These are phyloP conservation scores for Podaxis sp. DNA, from an alignment of 768 basidiomycete genomes.

Conservation along the genomic window DNA sequence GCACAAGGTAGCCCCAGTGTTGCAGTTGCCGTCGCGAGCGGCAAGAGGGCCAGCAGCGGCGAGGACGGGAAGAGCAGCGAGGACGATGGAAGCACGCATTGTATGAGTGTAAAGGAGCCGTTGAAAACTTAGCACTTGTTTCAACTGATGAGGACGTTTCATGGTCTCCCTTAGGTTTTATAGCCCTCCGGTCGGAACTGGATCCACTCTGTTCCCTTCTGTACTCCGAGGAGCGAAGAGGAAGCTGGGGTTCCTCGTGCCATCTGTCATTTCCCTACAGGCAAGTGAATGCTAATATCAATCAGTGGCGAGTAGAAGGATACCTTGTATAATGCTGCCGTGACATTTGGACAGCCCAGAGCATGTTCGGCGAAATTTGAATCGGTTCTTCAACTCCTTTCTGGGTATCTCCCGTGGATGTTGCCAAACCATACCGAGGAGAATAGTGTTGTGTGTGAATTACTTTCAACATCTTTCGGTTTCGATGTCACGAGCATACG, in stretches of 20 bases:
- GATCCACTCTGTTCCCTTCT: too few species aligned
- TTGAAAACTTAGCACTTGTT: not conserved
- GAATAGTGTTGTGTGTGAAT: not conserved
- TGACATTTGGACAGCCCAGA: not conserved
- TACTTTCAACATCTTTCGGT: not conserved
- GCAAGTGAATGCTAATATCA: not conserved
- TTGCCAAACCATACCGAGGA: not conserved
- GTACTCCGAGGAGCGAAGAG: too few species aligned
- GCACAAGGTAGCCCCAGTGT: conserved; percentile 8
- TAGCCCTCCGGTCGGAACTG: too few species aligned
- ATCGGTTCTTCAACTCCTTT: not conserved
- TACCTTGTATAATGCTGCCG: not conserved
- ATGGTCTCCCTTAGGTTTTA: not conserved
- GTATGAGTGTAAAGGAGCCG: not conserved
- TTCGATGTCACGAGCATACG: not conserved
- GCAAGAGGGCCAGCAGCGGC: conserved; percentile 23
- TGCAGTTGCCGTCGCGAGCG: conserved; percentile 17
- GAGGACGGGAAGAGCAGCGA: conserved; percentile 12
- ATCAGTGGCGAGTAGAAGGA: not conserved
- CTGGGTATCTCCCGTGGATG: not conserved
- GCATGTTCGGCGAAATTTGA: not conserved
- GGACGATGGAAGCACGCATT: conserved; percentile 16
- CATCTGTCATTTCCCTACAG: too few species aligned
- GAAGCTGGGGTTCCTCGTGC: too few species aligned
- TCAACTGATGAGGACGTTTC: not conserved